Evolutionary conservation across 1,139 yeast genomes (phyloP), one percentile per base, ranked within the genome.

Genomic region (Yamadazyma atlantica): DNA sequence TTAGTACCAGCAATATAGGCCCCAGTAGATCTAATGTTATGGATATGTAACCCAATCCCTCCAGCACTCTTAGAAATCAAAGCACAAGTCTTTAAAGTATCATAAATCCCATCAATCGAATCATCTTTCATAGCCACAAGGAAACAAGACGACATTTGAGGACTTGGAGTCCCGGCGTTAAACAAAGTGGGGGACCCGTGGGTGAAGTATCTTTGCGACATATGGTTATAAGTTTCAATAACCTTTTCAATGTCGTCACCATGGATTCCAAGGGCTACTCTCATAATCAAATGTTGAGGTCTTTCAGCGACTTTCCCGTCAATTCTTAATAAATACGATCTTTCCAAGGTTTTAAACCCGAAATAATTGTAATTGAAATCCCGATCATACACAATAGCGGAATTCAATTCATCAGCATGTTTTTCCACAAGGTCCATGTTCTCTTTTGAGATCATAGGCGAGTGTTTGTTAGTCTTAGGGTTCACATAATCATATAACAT

Each of bases 121-220:
- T 87, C 96, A 33, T 86, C 95, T 62, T 82, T 80, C 92, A 86
- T 86, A 39, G 90, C 88, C 44, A 87, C 79, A 46, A 88, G 72
- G 78, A 87, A 87, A 67, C 96, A 88, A 34, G 95, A 87, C 29
- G 95, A 84, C 82, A 87, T 82, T 60, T 84, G 92, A 31, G 94
- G 87, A 53, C 73, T 75, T 45, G 90, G 90, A 34, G 96, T 87
- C 55, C 95, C 96, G 23, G 96, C 90, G 53, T 87, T 88, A 73
- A 85, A 87, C 45, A 87, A 70, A 17, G 96, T 88, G 35, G 96
- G 96, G 29, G 95, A 85, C 22, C 92, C 95, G 56, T 87, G 96
- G 29, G 90, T 85, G 67, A 87, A 87, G 62, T 74, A 85, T 64
- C 85, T 82, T 59, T 75, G 77, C 21, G 95, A 85, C 96, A 87